Conservation (phyloP, 768 basidiomycete species). For the Rhizopogon vesiculosus region DNA sequence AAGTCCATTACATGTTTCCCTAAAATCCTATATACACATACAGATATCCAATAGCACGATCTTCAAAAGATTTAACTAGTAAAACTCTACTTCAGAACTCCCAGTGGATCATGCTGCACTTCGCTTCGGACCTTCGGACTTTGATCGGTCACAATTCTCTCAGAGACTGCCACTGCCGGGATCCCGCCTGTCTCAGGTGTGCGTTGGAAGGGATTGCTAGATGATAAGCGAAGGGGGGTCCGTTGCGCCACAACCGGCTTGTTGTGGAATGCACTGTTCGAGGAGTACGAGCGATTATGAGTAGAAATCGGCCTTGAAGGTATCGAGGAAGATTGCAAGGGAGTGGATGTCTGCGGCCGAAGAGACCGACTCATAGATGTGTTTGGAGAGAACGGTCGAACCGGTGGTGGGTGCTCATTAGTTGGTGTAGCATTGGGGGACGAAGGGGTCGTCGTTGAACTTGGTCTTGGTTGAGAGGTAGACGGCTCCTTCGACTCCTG, state of each 20-base stretch:
- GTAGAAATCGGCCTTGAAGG: constrained; percentile 3
- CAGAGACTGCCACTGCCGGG: constrained; percentile 1
- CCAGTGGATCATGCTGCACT: constrained; percentile 25
- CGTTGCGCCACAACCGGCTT: constrained; percentile 14
- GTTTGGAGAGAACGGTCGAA: constrained; percentile 11
- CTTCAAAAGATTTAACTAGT: background rate
- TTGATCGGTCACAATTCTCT: constrained; percentile 1
- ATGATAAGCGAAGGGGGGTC: constrained; percentile 20
- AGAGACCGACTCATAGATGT: constrained; percentile 11
- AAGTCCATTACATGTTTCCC: background rate
- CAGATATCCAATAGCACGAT: background rate
- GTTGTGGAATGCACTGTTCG: background rate
- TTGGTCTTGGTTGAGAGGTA: constrained; percentile 32
- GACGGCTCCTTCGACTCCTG: constrained; percentile 6
- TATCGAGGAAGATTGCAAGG: constrained; percentile 4
- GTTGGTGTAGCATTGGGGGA: constrained; percentile 27
- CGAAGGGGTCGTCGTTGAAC: constrained; percentile 35
- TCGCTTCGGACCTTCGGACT: constrained; percentile 9
- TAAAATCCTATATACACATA: background rate
- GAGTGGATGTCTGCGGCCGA: constrained; percentile 15
- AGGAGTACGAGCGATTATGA: constrained; percentile 14
- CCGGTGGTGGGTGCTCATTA: constrained; percentile 2
- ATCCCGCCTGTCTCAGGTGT: constrained; percentile 8
- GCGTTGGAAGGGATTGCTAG: constrained; percentile 27
- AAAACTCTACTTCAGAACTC: constrained; percentile 19